These are phyloP conservation scores for Tuber aestivum DNA, from an alignment of 495 filamentous ascomycete genomes.

Conservation along the genomic window DNA sequence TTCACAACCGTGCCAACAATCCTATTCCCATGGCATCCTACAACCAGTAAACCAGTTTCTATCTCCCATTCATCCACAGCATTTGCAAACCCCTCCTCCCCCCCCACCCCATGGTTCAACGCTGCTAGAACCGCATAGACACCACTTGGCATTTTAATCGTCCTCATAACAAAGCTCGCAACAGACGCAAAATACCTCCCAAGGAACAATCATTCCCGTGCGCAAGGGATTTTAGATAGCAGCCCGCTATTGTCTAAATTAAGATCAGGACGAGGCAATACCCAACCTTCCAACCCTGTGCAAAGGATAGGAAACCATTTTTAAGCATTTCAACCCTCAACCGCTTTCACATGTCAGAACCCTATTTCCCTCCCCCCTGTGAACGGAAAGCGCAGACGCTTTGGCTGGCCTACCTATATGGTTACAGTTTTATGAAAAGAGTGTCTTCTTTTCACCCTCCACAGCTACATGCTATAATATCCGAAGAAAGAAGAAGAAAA, in stretches of 20 bases:
- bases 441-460: no score
- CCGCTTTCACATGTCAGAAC: no score
- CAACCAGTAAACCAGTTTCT: neutral
- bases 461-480: no score
- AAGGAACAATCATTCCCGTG: neutral
- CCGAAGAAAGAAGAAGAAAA: no score
- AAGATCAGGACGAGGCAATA: neutral
- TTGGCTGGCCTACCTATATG: no score
- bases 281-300: neutral
- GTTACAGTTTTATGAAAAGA: no score
- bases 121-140: neutral
- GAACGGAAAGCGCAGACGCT: no score
- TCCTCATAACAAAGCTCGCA: neutral
- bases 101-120: neutral
- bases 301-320: no score
- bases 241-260: neutral
- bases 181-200: neutral
- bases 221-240: neutral
- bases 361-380: no score
- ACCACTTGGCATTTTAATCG: neutral
- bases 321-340: no score
- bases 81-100: neutral
- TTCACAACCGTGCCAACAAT: neutral
- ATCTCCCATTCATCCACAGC: neutral
- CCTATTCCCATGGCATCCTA: neutral